phyloP scores from a whole-genome alignment of 257 asterid genomes.

The Scutellaria baicalensis region DNA sequence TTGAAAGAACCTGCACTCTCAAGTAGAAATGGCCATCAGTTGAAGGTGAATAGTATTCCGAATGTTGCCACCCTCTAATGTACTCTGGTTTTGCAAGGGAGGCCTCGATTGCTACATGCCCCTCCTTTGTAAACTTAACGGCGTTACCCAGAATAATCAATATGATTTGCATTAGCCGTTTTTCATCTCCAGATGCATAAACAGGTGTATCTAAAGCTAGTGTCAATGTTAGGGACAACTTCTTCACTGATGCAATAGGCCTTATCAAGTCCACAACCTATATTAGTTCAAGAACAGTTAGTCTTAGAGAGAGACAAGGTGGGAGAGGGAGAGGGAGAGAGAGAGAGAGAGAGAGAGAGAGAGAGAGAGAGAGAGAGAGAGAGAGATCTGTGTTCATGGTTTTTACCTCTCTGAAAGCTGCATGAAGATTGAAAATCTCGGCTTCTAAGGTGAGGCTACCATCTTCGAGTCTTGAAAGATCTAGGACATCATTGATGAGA shows the following conservation, averaged over 20 bases:
- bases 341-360: not conserved
- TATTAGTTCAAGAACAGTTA: not conserved
- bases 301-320: not conserved
- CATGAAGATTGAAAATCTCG: constrained; percentile 45
- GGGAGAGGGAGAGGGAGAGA: not conserved
- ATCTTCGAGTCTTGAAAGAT: constrained; percentile 71
- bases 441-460: constrained; percentile 57
- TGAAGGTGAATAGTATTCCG: constrained; percentile 31
- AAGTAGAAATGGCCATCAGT: constrained; percentile 49
- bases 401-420: constrained; percentile 48
- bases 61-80: constrained; percentile 38
- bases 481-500: constrained; percentile 61
- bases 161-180: constrained; percentile 54
- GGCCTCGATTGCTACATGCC: constrained; percentile 44
- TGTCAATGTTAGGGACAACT: constrained; percentile 40
- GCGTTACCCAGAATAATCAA: constrained; percentile 58
- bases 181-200: constrained; percentile 55
- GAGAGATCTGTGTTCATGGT: not conserved
- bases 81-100: constrained; percentile 52
- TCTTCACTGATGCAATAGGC: constrained; percentile 67
- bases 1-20: constrained; percentile 46
- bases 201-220: constrained; percentile 49
- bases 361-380: not conserved
- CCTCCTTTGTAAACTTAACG: constrained; percentile 66
- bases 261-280: constrained; percentile 59